Evolutionary conservation across 352 stramenopile genomes (phyloP).

Genomic region (Blastocystis sp.): DNA sequence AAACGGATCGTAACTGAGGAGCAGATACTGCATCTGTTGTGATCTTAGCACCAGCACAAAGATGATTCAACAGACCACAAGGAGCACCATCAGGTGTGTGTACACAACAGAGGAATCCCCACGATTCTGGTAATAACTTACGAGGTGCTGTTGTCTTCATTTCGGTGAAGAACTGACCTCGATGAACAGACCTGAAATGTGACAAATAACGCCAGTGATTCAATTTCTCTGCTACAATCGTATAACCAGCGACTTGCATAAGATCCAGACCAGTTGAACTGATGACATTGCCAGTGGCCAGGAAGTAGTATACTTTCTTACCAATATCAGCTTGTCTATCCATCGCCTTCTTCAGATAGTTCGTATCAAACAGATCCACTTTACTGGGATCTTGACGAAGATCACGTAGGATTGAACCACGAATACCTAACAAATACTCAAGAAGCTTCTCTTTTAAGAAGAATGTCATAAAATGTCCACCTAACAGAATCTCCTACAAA

Average conservation of each 20-base stretch:
- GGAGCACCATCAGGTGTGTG: conserved; percentile 93
- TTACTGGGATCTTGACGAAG: conserved; percentile 70
- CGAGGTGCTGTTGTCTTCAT: conserved; percentile 98
- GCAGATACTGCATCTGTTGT: conserved; percentile 20
- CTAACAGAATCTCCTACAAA: conserved; percentile 57
- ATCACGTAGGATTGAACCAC: conserved; percentile 70
- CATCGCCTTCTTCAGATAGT: conserved; percentile 84
- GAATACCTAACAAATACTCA: conserved; percentile 77
- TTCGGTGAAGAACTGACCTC: conserved; percentile 97
- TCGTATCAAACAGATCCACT: conserved; percentile 50
- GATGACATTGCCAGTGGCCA: conserved; percentile 95
- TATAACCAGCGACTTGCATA: conserved; percentile 92
- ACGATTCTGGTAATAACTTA: conserved; percentile 94
- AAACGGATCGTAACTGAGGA: neutral
- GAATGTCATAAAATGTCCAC: conserved; percentile 69
- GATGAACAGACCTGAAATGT: conserved; percentile 95
- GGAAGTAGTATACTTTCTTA: conserved; percentile 91
- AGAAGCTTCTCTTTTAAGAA: conserved; percentile 98
- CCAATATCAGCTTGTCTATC: conserved; percentile 80
- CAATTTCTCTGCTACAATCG: conserved; percentile 95
- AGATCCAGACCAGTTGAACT: conserved; percentile 91
- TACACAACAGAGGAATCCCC: conserved; percentile 93
- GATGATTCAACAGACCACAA: conserved; percentile 94
- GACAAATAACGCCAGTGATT: conserved; percentile 98
- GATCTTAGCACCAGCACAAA: conserved; percentile 73